Evolutionary conservation across 495 filamentous ascomycete genomes (phyloP), one percentile per base, ranked within the genome.

Genomic region (Daldinia childiae): DNA sequence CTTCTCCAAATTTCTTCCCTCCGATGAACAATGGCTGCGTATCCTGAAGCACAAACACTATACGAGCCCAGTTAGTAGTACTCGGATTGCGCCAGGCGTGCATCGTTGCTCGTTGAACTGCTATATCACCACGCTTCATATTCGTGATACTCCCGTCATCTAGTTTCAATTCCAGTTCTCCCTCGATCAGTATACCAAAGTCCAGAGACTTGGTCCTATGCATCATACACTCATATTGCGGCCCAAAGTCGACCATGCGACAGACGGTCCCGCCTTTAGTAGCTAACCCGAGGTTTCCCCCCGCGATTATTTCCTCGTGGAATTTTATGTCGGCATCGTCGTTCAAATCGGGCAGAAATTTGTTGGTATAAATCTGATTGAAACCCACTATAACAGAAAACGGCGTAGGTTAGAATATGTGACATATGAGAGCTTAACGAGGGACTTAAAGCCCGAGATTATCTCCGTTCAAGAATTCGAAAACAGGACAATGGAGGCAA

Each of bases 151-250:
- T 89, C 0, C 91, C 86, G 71, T 78, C 69, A 71, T 93, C 91
- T 8, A 93, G 77, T 6, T 86, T 76, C 78, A 89, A 83, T 74
- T 87, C 89, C n/a, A 91, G 75, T 72, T 86, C 76, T 0, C 92
- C 92, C 74, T 94, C 91, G n/a, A 95, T 64, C 27, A 95, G 87
- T 62, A 93, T 84, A 3, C 91, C 91, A 58, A 91, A 94, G 68
- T 95, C 92, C 4, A 95, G 78, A 15, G 85, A 89, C 73, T 89
- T 83, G 3, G 92, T 93, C 0, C 91, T 84, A 66, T 94, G 92
- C 86, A 94, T 87, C 61, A 83, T 81, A 66, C 82, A 85, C 24
- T 80, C 79, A 66, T 82, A 76, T 6, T 78, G 80, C 0, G 90
- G 90, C 0, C 80, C 79, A 36, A 91, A 87, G 69, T 91, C 89